phyloP scores from a whole-genome alignment of 1,284 basidiomycete species.

The Agroathelia rolfsii region DNA sequence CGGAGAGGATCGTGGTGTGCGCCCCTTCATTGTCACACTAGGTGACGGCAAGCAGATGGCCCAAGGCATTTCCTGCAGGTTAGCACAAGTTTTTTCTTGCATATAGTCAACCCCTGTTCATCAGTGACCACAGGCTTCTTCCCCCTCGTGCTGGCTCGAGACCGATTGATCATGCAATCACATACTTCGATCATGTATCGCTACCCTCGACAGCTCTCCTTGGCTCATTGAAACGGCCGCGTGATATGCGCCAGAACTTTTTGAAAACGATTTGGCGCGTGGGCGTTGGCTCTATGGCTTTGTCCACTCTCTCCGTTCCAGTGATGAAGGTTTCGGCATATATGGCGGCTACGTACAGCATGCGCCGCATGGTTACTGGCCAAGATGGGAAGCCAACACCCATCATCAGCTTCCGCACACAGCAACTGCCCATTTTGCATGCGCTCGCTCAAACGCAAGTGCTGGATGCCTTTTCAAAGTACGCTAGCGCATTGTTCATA shows the following conservation, averaged over 20 bases:
- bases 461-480: constrained; percentile 23
- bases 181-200: constrained; percentile 27
- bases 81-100: constrained; percentile 4
- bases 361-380: constrained; percentile 25
- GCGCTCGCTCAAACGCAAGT: constrained; percentile 32
- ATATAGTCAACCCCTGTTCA: background rate
- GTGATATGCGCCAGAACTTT: constrained; percentile 21
- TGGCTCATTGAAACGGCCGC: constrained; percentile 19
- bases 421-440: constrained; percentile 33
- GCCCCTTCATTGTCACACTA: constrained; percentile 20
- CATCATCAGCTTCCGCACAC: constrained; percentile 37
- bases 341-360: constrained; percentile 31
- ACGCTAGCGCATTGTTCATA: constrained; percentile 21
- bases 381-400: constrained; percentile 17
- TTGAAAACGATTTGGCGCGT: constrained; percentile 26
- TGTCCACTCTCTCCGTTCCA: constrained; percentile 23
- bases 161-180: constrained; percentile 30
- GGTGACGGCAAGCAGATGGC: constrained; percentile 20
- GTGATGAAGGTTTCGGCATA: constrained; percentile 22
- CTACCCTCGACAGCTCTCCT: constrained; percentile 27
- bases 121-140: constrained; percentile 19
- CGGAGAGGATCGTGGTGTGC: constrained; percentile 17
- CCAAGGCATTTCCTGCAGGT: constrained; percentile 18
- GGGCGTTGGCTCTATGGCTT: constrained; percentile 26
- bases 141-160: constrained; percentile 24